Percentiles rank a stretch among this genome's conserved stretches.
Conservation (phyloP, 192 early-diverging fungal species). For the Chytriomyces hyalinus region DNA sequence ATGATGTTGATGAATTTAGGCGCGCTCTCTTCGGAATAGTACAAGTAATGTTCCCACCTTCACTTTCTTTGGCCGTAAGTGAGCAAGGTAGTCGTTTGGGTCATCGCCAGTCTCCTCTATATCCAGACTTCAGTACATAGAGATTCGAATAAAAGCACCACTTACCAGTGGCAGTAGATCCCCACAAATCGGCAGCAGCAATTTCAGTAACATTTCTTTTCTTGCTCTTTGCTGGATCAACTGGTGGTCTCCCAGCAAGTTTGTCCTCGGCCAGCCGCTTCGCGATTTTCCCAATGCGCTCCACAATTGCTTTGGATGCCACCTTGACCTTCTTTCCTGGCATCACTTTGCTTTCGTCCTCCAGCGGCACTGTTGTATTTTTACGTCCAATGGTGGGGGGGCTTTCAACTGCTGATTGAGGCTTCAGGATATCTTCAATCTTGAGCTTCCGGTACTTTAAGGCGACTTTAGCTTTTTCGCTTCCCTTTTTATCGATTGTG, state of each 20-base stretch:
- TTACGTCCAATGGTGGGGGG: conserved; percentile 25
- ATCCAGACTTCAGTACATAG: background rate
- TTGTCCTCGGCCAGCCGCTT: conserved; percentile 44
- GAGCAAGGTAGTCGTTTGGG: conserved; percentile 53
- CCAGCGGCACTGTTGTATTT: conserved; percentile 36
- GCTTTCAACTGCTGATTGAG: conserved; percentile 68
- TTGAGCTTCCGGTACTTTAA: conserved; percentile 56
- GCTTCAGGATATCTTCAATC: conserved; percentile 84
- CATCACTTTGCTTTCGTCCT: conserved; percentile 31
- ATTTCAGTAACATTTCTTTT: conserved; percentile 15
- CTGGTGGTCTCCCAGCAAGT: conserved; percentile 27
- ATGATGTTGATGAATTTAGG: background rate
- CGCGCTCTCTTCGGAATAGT: background rate
- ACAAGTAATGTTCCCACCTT: conserved; percentile 32
- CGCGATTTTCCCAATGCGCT: conserved; percentile 49
- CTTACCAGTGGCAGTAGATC: conserved; percentile 22
- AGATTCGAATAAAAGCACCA: background rate
- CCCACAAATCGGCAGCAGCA: conserved; percentile 64
- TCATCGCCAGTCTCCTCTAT: conserved; percentile 18
- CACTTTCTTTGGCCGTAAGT: conserved; percentile 48
- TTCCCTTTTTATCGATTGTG: conserved; percentile 61
- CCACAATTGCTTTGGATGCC: conserved; percentile 50
- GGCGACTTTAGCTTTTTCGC: conserved; percentile 17
- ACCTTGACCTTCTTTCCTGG: conserved; percentile 41
- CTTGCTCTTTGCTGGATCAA: conserved; percentile 45